phyloP scores from a whole-genome alignment of 2,329 filamentous ascomycete species.

The Aureobasidium vineae region DNA sequence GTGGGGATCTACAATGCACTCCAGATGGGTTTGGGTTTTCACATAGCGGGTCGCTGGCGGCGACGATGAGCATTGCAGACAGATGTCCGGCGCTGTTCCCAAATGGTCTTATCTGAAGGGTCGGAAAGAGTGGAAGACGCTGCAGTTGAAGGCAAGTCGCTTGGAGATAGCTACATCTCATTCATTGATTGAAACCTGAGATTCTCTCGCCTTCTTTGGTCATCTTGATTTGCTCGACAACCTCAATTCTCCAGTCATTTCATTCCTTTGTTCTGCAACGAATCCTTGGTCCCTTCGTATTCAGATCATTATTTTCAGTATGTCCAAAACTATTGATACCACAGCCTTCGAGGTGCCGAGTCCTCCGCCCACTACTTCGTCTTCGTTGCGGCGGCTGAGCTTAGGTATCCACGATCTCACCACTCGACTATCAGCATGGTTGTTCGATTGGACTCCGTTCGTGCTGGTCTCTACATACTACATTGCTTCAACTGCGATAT shows the following conservation, averaged over 20 bases:
- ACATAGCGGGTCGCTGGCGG: background rate
- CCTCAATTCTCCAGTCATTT: background rate
- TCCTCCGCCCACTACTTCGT: background rate
- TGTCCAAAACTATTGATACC: background rate
- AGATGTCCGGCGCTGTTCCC: background rate
- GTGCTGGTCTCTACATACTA: slow-evolving; percentile 36
- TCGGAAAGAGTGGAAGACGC: background rate
- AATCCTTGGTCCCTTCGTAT: background rate
- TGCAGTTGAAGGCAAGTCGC: background rate
- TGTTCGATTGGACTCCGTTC: slow-evolving; percentile 37
- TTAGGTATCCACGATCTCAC: background rate
- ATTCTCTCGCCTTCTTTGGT: background rate
- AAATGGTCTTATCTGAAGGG: background rate
- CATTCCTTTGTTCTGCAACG: background rate
- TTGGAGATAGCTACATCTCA: background rate
- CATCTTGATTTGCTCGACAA: background rate
- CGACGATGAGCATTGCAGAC: background rate
- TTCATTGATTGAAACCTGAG: background rate
- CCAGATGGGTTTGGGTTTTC: background rate
- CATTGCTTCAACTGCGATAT: slow-evolving; percentile 36
- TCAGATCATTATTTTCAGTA: background rate
- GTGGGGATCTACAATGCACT: slow-evolving; percentile 11
- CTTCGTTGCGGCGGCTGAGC: background rate
- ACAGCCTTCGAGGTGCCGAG: background rate
- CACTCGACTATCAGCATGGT: slow-evolving; percentile 33